Base-by-base conservation (phyloP, 805 yeast genomes). In the Candida maesae region DNA sequence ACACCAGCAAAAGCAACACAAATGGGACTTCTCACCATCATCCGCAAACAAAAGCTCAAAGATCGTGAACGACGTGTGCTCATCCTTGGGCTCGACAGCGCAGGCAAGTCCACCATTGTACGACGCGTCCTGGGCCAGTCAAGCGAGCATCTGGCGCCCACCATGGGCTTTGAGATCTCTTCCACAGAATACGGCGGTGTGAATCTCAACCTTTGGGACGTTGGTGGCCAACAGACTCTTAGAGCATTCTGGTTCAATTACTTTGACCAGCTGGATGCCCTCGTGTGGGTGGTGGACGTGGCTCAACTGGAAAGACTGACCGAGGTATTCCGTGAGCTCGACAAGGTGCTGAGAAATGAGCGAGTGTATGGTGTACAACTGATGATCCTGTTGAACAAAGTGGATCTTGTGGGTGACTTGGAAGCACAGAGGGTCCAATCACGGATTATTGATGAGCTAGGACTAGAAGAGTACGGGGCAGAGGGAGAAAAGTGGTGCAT, bases 211-310 rank as follows among this genome's bases (percentile, higher is more conserved):
- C 58, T 83, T 23, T 84, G 95, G 98, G 96, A 87, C 56, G 79
- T 90, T 11, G 98, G 98, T 5, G 98, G 98, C 2, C 98, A 90
- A 60, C 65, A 73, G 33, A 74, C 91, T 2, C 67, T 90, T 31
- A 66, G 98, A 35, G 80, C 90, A 14, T 89, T 89, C 69, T 90
- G 98, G 98, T 79, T 85, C 53, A 91, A 90, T 63, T 90, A 91
- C 61, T 51, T 52, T 30, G 96, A 89, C 49, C 79, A 77, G 52
- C 64, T 74, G 30, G 90, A 90, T 52, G 76, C 78, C 6, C 66
- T 90, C 14, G 62, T 90, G 11, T 90, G 96, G 96, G 95, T 90
- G 16, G 73, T 91, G 6, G 97, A 91, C 61, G 72, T 78, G 3
- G 48, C 63, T 12, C 75, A 82, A 16, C 57, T 76, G 20, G 78